Evolutionary conservation across 352 stramenopile genomes (phyloP), one percentile per base, ranked within the genome.

Genomic region (Paralagenidium karlingii): DNA sequence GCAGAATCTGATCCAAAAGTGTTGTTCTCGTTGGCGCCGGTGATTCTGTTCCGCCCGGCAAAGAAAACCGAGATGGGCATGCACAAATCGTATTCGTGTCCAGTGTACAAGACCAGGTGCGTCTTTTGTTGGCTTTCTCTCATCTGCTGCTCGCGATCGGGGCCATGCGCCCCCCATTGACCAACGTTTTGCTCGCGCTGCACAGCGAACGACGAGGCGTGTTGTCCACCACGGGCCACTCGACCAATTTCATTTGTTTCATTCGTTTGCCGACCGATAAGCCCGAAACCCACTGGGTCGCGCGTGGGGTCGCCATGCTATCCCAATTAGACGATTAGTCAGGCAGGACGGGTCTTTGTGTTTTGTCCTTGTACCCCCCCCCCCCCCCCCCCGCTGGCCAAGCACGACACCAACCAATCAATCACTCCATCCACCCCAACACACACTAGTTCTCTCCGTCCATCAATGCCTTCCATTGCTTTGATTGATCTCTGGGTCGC

Each of bases 181-280:
- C 42, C 19, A 15, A 34, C 3, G 21, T 34, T 13, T 16, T 16
- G 16, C 5, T 45, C 38, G 12, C 4, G 5, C 3, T 41, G 8
- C 37, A n/a, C 47, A 89, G 76, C 32, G 87, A 96, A 43, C 60
- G 87, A 3, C 67, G 85, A 29, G 89, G 89, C 3, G 84, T 89
- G 24, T 58, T 97, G 18, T 87, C 82, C 11, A 97, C 89, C 9
- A 97, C 84, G 2, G 87, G 87, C n/a, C 85, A 96, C 54, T 95
- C 81, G 40, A 95, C 84, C 20, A 97, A 96, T 61, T 96, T 96
- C 49, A 92, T 97, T 40, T 95, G 84, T 59, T 94, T 89, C 46
- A 94, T 97, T 40, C 61, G 69, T 5, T 42, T 97, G 32, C 82
- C 84, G 11, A 90, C 74, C 3, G 69, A 71, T 45, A 68, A 82